Evolutionary conservation across 768 basidiomycete genomes (phyloP), one percentile per base, ranked within the genome.

Genomic region (Podaxis sp.): DNA sequence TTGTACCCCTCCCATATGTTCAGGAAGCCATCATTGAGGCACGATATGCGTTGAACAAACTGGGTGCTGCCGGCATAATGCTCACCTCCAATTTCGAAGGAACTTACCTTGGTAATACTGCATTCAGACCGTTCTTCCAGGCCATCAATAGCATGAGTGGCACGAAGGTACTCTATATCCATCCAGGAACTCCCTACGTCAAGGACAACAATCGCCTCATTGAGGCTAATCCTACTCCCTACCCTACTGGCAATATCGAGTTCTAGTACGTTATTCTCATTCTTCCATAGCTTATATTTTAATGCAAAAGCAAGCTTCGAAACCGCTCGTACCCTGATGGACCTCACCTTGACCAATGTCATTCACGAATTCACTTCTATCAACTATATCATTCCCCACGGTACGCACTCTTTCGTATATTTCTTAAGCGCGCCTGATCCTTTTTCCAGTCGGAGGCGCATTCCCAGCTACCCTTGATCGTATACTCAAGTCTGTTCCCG

Each of bases 401-500:
- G 75, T 75, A 64, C 7, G 63, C 40, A 20, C 13, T 51, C 33
- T 12, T 51, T 13, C 15, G 40, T 22, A 41, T 11, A 30, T 3
- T 56, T 11, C 8, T 13, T 1, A 10, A 36, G 24, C 33, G 37
- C 24, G 28, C 48, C 40, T 15, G 54, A 30, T 24, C 2, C 6
- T 6, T 15, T 55, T 26, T 13, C 12, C 59, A 76, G 75, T 70
- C 20, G 76, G 75, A 41, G 75, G 75, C 15, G 73, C 74, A 22
- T 77, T 74, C 67, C 74, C 76, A 28, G 65, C 73, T 17, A 70
- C 70, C 40, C 71, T 74, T n/a, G 75, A 76, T 66, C 74, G 75
- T 40, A 68, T 75, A 64, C 68, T 75, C 38, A 74, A 75, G 55
- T 72, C 74, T 0, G 66, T 62, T 44, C 72, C 72, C 28, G 56